Conservation (phyloP, 2,329 filamentous ascomycete species). For the Trichoderma breve region DNA sequence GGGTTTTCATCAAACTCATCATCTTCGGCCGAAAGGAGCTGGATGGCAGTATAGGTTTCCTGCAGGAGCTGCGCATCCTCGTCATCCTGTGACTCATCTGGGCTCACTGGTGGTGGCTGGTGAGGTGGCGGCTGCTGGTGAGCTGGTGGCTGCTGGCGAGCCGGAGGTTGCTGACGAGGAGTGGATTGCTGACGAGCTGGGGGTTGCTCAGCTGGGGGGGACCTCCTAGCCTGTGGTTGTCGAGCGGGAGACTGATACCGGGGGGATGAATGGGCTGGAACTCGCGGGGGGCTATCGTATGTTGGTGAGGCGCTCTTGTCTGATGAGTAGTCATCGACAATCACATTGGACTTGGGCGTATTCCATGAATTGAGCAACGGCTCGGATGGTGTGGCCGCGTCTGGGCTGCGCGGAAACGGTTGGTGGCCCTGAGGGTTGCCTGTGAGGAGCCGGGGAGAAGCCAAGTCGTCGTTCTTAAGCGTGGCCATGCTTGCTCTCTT, state of each 20-base stretch:
- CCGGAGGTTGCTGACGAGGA: neutral
- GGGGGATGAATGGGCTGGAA: constrained; percentile 40
- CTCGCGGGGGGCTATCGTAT: constrained; percentile 39
- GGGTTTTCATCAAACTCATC: constrained; percentile 23
- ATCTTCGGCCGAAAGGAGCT: constrained; percentile 39
- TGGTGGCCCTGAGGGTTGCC: constrained; percentile 39
- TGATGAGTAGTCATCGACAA: constrained; percentile 45
- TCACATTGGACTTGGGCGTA: constrained; percentile 43
- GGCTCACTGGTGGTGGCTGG: constrained; percentile 32
- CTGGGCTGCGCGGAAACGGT: constrained; percentile 47
- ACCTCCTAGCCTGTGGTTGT: neutral
- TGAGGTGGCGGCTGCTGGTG: neutral
- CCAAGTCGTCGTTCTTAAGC: constrained; percentile 41
- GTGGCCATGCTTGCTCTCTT: constrained; percentile 54
- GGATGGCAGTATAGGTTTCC: constrained; percentile 51
- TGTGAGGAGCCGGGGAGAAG: constrained; percentile 46
- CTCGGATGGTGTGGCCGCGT: constrained; percentile 45
- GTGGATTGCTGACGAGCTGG: neutral
- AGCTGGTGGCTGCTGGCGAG: constrained; percentile 26
- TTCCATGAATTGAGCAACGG: constrained; percentile 48
- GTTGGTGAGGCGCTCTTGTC: constrained; percentile 35
- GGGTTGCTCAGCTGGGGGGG: neutral
- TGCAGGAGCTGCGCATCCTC: constrained; percentile 54
- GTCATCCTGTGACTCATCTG: constrained; percentile 45
- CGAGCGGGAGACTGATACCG: constrained; percentile 3